These are phyloP conservation scores for Pilatotrama ljubarskyi DNA, from an alignment of 768 basidiomycete species.

Conservation along the genomic window DNA sequence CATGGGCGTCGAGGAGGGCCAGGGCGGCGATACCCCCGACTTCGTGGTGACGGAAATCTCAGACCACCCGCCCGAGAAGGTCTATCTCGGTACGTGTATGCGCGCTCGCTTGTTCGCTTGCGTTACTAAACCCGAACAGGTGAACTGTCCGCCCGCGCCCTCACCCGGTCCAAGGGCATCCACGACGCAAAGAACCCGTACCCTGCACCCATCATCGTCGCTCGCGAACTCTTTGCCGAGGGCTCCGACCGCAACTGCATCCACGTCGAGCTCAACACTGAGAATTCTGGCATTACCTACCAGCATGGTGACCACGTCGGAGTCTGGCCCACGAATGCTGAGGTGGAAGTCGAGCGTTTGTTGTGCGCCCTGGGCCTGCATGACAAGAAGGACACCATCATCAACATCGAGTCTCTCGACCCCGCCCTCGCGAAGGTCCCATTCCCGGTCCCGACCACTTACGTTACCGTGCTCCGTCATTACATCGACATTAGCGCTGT, in stretches of 20 bases:
- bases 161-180: constrained; percentile 91
- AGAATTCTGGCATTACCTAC: constrained; percentile 96
- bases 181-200: constrained; percentile 98
- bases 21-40: constrained; percentile 92
- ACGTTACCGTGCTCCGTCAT: constrained; percentile 88
- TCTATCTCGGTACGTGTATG: constrained; percentile 75
- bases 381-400: constrained; percentile 77
- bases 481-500: constrained; percentile 97
- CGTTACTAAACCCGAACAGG: constrained; percentile 45
- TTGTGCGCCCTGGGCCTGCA: constrained; percentile 83
- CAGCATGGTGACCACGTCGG: constrained; percentile 99
- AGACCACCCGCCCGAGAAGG: constrained; percentile 78
- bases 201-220: constrained; percentile 73
- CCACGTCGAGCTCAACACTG: constrained; percentile 90
- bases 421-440: constrained; percentile 98
- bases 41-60: constrained; percentile 87
- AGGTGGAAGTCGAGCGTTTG: constrained; percentile 87
- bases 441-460: constrained; percentile 97
- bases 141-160: constrained; percentile 92
- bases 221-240: constrained; percentile 83
- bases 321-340: constrained; percentile 95
- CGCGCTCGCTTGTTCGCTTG: neutral
- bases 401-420: constrained; percentile 95
- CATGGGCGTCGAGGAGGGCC: constrained; percentile 92
- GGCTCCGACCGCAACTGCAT: constrained; percentile 85